These are phyloP conservation scores for Talaromyces sp. DNA, from an alignment of 2,329 filamentous ascomycete genomes.

Conservation along the genomic window DNA sequence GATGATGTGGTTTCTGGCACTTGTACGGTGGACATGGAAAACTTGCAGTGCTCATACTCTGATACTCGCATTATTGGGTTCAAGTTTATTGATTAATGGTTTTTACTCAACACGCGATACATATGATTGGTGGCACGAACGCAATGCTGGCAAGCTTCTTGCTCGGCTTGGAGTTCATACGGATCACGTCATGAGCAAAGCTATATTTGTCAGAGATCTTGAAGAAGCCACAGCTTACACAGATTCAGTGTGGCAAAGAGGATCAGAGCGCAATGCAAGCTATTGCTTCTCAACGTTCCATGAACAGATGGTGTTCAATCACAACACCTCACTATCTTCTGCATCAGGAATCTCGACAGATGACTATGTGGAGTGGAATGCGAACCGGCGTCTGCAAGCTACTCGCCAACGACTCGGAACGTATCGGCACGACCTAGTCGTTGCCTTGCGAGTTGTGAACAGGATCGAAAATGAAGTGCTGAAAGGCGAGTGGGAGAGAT, in stretches of 20 bases:
- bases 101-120: constrained; percentile 70
- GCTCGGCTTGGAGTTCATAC: constrained; percentile 72
- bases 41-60: constrained; percentile 69
- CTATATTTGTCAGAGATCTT: constrained; percentile 78
- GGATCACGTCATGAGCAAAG: constrained; percentile 75
- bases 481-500: constrained; percentile 86
- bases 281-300: constrained; percentile 45
- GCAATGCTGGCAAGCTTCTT: constrained; percentile 78
- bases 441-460: constrained; percentile 87
- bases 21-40: constrained; percentile 62
- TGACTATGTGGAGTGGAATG: constrained; percentile 32
- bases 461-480: constrained; percentile 82
- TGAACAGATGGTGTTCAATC: constrained; percentile 37
- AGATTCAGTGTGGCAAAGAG: constrained; percentile 26
- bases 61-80: constrained; percentile 63
- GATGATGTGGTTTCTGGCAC: constrained; percentile 71
- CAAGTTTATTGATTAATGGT: constrained; percentile 70
- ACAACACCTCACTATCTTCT: constrained; percentile 31
- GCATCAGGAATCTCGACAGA: constrained; percentile 23
- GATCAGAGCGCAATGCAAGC: constrained; percentile 30
- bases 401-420: constrained; percentile 78
- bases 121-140: constrained; percentile 79
- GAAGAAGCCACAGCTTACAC: constrained; percentile 56
- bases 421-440: constrained; percentile 84
- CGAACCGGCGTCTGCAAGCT: constrained; percentile 61